Evolutionary conservation across 2,329 filamentous ascomycete genomes (phyloP), one percentile per base, ranked within the genome.

Genomic region (Fusarium floridanum): DNA sequence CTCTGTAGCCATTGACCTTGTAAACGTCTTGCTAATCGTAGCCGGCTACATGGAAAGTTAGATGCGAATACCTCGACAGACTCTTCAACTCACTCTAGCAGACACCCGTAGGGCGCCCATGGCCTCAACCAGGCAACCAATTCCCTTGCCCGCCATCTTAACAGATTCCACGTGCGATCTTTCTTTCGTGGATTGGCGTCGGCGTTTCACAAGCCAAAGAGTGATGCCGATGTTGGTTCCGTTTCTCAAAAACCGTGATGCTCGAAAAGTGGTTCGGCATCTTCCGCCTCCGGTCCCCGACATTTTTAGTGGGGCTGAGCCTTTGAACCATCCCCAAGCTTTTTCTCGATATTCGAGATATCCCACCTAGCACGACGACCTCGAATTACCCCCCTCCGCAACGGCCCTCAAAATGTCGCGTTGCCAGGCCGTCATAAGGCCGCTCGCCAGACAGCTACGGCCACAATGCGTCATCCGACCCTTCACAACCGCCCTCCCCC

Each of bases 381-480:
- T 10, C 50, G 6, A 56, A 56, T 4, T 29, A 14, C 11, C 37
- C 11, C 6, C 16, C 56, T 59, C 43, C 59, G 55, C 66, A 62
- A 64, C 71, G 71, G 56, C 67, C 55, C 63, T 63, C 77, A 68
- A 62, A 79, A 92, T 92, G 90, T 88, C 90, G 81, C 85, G 85
- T 82, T 90, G 88, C 81, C 88, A 88, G 81, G 89, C 88, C 84
- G 88, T 88, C 80, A 85, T 84, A 67, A 84, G 89, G 83, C 89
- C 90, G 72, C 83, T 91, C 74, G 82, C 88, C 75, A 85, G 87
- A 83, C 88, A 88, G 75, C 80, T 91, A 73, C 85, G 85, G 67
- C 77, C 75, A 56, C 79, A 85, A 85, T 78, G 82, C 74, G 70
- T 81, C 78, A 66, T 81, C 76, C 82, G 81, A 63, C 79, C 83